Percentiles rank a stretch among this genome's conserved stretches.
Conservation (phyloP, 805 yeast species). For the Clavispora santaluciae region DNA sequence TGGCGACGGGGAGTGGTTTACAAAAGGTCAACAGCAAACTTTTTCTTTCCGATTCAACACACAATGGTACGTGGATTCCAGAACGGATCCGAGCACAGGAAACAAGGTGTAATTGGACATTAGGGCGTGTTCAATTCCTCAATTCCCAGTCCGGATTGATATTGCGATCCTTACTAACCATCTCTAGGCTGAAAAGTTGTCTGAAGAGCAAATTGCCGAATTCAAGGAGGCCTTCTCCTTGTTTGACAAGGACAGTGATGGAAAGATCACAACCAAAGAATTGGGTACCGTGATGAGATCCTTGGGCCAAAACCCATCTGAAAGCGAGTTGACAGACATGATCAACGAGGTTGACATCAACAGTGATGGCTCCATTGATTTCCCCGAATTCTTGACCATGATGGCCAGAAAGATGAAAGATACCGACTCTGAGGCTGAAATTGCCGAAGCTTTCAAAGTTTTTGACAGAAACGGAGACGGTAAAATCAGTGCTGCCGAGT, state of each 20-base stretch:
- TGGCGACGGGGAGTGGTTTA: not conserved
- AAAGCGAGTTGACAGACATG: constrained; percentile 92
- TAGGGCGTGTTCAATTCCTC: not conserved
- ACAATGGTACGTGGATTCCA: constrained; percentile 1
- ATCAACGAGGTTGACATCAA: constrained; percentile 96
- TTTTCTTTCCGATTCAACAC: not conserved
- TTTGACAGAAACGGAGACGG: constrained; percentile 97
- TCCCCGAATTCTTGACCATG: constrained; percentile 45
- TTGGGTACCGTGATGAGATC: constrained; percentile 98
- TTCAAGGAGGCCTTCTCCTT: constrained; percentile 97
- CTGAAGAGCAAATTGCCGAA: constrained; percentile 94
- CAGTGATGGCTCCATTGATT: constrained; percentile 71
- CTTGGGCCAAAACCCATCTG: constrained; percentile 96
- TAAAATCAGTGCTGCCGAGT: constrained; percentile 91
- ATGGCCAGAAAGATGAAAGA: constrained; percentile 74
- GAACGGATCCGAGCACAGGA: not conserved
- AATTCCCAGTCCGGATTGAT: not conserved
- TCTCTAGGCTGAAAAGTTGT: constrained; percentile 73
- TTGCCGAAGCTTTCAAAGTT: constrained; percentile 96
- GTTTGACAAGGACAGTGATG: constrained; percentile 95
- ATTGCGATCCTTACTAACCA: constrained; percentile 11
- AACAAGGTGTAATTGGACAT: too few relatives aligned
- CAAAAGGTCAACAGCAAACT: constrained; percentile 3
- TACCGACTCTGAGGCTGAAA: constrained; percentile 94
- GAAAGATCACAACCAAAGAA: constrained; percentile 92